Base-by-base conservation (phyloP, 2,329 filamentous ascomycete genomes). In the Xylariaceae sp. region DNA sequence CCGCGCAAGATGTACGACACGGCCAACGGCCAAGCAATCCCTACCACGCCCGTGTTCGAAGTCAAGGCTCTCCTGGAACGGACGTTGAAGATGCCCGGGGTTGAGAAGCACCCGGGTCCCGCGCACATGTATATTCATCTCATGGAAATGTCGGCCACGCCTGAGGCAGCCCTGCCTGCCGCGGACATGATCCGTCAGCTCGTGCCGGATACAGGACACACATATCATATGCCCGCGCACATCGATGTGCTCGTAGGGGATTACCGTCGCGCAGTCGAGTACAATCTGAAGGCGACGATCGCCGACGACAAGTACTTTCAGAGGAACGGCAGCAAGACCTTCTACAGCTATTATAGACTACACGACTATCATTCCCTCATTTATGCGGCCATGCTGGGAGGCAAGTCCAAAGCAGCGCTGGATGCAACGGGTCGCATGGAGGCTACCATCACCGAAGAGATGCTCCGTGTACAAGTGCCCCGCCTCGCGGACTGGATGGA, bases 361-460 rank as follows among this genome's bases (percentile, higher is more conserved):
- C 76, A 79, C 49, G 64, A 79, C 47, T 76, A 74, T 43, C 75
- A 79, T 49, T 77, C 74, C 26, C 64, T 70, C 3, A 68, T 78
- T 36, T 79, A 79, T 50, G 74, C 73, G n/a, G 74, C 76, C 6
- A 77, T 79, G 74, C 74, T 79, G 47, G 69, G 71, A 2, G 76
- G 72, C 0, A 68, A 74, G 47, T 73, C 62, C 13, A 53, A 61
- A 34, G 63, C 74, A 17, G 71, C 74, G 1, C 48, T 79, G n/a
- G 66, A 74, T 9, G 71, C 73, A 1, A 66, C 67, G 3, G 50
- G 50, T 2, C 61, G 64, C 32, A 63, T 79, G 48, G 74, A 78
- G 48, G 56, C 52, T 0, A 68, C 69, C 1, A 56, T 79, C 4
- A 69, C 74, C 0, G 69, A 72, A 39, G 67, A 72, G 4, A 50